phyloP scores from a whole-genome alignment of 331 rosid genomes.

The Pyrus hybrid region DNA sequence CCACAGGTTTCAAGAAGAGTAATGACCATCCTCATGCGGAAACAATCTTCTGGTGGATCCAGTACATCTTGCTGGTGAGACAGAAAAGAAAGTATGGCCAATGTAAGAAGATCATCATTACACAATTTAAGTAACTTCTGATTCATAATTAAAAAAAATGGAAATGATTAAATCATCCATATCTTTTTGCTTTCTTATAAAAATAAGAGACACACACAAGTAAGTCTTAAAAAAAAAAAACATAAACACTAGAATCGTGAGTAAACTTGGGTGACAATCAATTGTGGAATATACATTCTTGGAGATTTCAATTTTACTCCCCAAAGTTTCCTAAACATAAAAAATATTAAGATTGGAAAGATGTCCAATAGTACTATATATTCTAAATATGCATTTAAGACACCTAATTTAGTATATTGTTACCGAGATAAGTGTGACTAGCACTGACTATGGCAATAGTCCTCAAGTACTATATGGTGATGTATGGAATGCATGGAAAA shows the following conservation, averaged over 20 bases:
- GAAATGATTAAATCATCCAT: background rate
- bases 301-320: background rate
- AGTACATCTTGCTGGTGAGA: constrained; percentile 70
- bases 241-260: background rate
- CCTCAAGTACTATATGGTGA: background rate
- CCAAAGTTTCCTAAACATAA: background rate
- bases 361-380: background rate
- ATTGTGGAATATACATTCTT: background rate
- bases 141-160: background rate
- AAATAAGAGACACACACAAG: background rate
- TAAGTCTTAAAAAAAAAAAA: background rate
- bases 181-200: background rate
- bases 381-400: background rate
- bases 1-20: constrained; percentile 98
- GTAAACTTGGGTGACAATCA: background rate
- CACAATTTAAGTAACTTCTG: background rate
- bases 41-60: constrained; percentile 98
- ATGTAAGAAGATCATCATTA: constrained; percentile 15
- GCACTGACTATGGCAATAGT: background rate
- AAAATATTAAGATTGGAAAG: background rate
- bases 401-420: background rate
- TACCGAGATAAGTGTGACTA: background rate
- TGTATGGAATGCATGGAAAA: background rate
- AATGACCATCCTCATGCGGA: constrained; percentile 87
- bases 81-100: constrained; percentile 10